Evolutionary conservation across 139 green algal species (phyloP).

Genomic region (Coelastrella sp.): DNA sequence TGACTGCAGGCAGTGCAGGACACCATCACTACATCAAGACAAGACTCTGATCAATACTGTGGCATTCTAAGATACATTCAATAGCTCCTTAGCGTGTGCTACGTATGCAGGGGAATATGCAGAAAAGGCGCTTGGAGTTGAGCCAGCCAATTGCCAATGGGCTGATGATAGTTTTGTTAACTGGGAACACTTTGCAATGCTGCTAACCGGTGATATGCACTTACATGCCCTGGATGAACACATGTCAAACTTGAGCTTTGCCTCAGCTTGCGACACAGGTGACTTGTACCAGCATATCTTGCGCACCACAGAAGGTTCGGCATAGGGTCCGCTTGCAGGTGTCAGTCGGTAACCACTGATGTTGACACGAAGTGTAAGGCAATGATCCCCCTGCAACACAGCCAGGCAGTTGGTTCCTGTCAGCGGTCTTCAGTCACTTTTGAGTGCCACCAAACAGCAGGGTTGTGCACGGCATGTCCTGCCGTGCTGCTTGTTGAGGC

Average conservation of each 20-base stretch:
- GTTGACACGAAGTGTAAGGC: background rate
- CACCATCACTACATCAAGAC: background rate
- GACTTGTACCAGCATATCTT: constrained; percentile 25
- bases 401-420: background rate
- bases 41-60: no score
- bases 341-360: background rate
- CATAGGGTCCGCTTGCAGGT: background rate
- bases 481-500: no score
- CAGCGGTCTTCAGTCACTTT: no score
- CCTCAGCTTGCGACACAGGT: background rate
- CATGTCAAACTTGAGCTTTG: constrained; percentile 40
- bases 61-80: no score
- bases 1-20: background rate
- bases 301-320: background rate
- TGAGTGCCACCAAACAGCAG: no score
- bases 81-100: no score
- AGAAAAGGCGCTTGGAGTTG: no score
- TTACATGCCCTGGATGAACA: constrained; percentile 24
- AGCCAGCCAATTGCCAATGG: no score
- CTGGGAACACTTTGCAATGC: no score
- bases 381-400: constrained; percentile 21
- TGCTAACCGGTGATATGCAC: background rate
- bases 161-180: no score
- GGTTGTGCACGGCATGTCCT: no score
- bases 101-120: no score